These are phyloP conservation scores for Gentiana straminea DNA, from an alignment of 257 asterid species.

Conservation along the genomic window DNA sequence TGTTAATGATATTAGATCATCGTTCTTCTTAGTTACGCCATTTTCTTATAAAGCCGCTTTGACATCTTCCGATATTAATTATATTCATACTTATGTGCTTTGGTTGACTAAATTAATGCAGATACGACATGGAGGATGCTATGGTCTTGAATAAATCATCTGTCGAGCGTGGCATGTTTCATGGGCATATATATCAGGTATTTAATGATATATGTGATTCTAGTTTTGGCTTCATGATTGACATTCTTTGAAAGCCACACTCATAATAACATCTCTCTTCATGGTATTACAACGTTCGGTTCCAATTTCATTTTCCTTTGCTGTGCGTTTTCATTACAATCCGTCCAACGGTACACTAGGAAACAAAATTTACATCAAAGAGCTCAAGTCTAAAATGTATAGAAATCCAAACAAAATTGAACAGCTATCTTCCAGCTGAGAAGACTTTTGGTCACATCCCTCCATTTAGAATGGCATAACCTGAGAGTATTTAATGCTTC, in stretches of 20 bases:
- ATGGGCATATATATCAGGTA: constrained; percentile 94
- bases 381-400: too few relatives aligned
- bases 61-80: background rate
- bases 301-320: background rate
- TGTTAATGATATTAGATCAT: background rate
- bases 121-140: constrained; percentile 99
- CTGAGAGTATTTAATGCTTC: too few relatives aligned
- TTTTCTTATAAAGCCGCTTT: constrained; percentile 1
- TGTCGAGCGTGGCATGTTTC: constrained; percentile 94
- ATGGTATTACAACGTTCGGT: background rate
- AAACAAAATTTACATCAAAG: too few relatives aligned
- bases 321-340: background rate
- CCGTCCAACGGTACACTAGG: too few relatives aligned
- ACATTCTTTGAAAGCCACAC: background rate
- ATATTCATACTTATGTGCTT: constrained; percentile 9
- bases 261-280: background rate
- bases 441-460: too few relatives aligned
- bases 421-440: too few relatives aligned
- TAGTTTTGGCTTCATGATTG: background rate
- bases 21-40: background rate
- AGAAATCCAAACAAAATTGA: too few relatives aligned
- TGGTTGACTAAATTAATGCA: constrained; percentile 24
- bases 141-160: constrained; percentile 94
- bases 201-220: background rate
- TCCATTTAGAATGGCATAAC: too few relatives aligned